These are phyloP conservation scores for Pelargonium myrrhifolium DNA, from an alignment of 441 rosid species.

Conservation along the genomic window DNA sequence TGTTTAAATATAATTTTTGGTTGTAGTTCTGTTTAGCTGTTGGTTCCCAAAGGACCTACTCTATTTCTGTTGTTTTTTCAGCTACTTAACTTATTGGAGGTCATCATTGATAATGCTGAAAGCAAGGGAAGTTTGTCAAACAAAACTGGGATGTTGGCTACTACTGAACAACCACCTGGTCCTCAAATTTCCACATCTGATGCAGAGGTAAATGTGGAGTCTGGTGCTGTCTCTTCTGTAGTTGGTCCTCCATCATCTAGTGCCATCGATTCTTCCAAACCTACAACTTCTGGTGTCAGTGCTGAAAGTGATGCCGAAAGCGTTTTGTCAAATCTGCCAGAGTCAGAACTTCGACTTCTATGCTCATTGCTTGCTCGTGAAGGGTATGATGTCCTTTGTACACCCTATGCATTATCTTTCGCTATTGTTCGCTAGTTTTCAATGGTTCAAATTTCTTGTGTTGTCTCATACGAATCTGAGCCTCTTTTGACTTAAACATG, in stretches of 20 bases:
- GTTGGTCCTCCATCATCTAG: slow-evolving; percentile 37
- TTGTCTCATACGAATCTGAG: background rate
- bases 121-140: slow-evolving; percentile 50
- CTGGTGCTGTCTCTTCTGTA: slow-evolving; percentile 32
- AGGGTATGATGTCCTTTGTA: slow-evolving; percentile 46
- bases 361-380: slow-evolving; percentile 96
- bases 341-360: slow-evolving; percentile 70
- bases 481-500: background rate
- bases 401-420: background rate
- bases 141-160: slow-evolving; percentile 43
- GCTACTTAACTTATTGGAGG: slow-evolving; percentile 90
- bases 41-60: slow-evolving; percentile 3
- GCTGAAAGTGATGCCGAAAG: slow-evolving; percentile 51
- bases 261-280: slow-evolving; percentile 34
- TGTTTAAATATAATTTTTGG: background rate
- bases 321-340: slow-evolving; percentile 69
- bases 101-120: slow-evolving; percentile 71
- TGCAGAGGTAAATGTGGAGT: slow-evolving; percentile 35
- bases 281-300: slow-evolving; percentile 36
- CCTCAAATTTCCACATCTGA: slow-evolving; percentile 37
- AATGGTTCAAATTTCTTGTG: background rate
- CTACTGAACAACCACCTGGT: slow-evolving; percentile 37
- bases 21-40: slow-evolving; percentile 10
- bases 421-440: background rate
- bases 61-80: slow-evolving; percentile 29